Evolutionary conservation across 345 rosid species (phyloP), one percentile per base, ranked within the genome.

Genomic region (Salix suchowensis): DNA sequence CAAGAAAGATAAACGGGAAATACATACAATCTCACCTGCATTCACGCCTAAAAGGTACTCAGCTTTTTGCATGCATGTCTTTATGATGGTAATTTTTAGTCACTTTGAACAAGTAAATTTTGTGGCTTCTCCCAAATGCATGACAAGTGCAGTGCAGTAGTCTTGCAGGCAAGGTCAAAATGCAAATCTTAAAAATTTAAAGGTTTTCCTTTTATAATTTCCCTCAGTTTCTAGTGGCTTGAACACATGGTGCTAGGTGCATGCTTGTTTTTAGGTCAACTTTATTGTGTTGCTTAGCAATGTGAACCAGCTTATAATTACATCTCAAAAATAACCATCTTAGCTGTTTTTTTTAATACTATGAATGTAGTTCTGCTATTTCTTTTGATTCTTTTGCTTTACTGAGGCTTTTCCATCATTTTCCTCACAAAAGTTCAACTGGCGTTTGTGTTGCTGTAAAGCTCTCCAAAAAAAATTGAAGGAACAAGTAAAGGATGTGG

Each of bases 1-100:
- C 95, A 46, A 92, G 98, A 83, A 91, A 91, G 83, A 91, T 94
- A 67, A 88, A 90, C 67, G 98, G 98, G 58, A 94, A 88, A 76
- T 91, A 90, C 85, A 86, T 94, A 76, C 97, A 94, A 10, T 91
- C 96, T 10, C 97, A 94, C 76, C 95, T 94, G 77, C 86, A 79
- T 71, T 79, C 87, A 26, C 91, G 95, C 42, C 88, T 92, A 83
- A 85, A 87, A 76, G 97, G 98, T 94, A 76, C 12, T 48, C n/a
- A 69, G 24, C 23, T 42, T 52, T 34, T 72, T 24, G 34, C 65
- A 26, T 67, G 19, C 12, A 34, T 34, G 60, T 26, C n/a, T 32
- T 68, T n/a, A 39, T 14, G 54, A 19, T 4, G 21, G 65, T 74
- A 1, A 2, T 10, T 72, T 72, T 37, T 39, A 14, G 40, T 55